Evolutionary conservation across 1,284 basidiomycete genomes (phyloP), one percentile per base, ranked within the genome.

Genomic region (Rhodofomes roseus): DNA sequence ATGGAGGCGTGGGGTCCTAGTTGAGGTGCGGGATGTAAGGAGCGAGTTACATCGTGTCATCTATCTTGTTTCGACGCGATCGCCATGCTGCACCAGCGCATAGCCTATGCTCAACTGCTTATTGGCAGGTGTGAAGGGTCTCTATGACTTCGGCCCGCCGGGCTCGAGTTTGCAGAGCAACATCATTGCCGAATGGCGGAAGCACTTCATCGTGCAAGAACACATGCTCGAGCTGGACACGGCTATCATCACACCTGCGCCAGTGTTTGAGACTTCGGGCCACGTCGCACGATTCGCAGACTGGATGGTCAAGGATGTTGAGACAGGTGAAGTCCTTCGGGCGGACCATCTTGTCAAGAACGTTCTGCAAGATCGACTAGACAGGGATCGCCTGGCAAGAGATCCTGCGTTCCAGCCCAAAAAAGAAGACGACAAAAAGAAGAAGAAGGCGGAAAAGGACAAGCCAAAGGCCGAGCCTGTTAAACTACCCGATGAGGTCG

Each of bases 161-260:
- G 96, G 97, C 64, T 96, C 96, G 1, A 86, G 95, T 2, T 83
- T 99, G 34, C 96, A 98, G 73, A 93, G 96, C 66, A 99, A 99
- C 82, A 95, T 99, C 76, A 90, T 98, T 71, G 81, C 92, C 7
- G 92, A 93, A 81, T 99, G 97, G 97, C 85, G 97, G 62, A 93
- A 92, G 73, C 97, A 99, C 79, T 99, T 98, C 74, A 98, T 99
- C 79, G 84, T 99, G 70, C 94, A 98, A 71, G 96, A 99, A 73
- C 89, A 95, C 78, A 99, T 99, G 97, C 89, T 97, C 68, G 96
- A 99, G 77, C 86, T 99, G 65, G 96, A 99, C 73, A 98, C 96
- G 29, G 98, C 97, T 43, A 90, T 97, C 77, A 96, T 99, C 90
- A 99, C 96, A 0, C 90, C 96, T 29, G 84, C 92, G 1, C 84